Evolutionary conservation across 1,284 basidiomycete genomes (phyloP), one percentile per base, ranked within the genome.

Genomic region (Wolfiporia cocos): DNA sequence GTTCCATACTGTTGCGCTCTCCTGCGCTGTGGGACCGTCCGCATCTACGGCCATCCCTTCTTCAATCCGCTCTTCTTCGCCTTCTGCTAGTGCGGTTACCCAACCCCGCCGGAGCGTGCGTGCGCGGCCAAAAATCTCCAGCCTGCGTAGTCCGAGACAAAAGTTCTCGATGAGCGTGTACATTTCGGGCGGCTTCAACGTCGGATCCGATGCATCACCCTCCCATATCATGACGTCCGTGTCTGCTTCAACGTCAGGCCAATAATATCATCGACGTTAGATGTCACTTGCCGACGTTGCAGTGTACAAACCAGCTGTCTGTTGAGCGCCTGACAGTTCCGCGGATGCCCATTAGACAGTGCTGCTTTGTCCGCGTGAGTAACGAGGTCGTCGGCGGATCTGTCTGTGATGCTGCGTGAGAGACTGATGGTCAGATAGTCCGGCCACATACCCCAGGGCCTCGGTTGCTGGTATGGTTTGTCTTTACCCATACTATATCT

Each of bases 141-240:
- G 76, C 1, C 95, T 80, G 6, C 95, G 84, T 0, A 88, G 79
- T 10, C 95, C 95, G 42, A 96, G 84, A 59, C 95, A 98, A 62
- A 99, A 99, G 65, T 96, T 97, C 64, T 99, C 95, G 56, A 98
- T 88, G 23, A 98, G 74, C 9, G 85, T 85, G 67, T 97, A 94
- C 68, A 95, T 88, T 60, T 99, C 95, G 15, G 92, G 90, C 1
- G 95, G 95, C 66, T 96, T 91, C 45, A 81, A 72, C 10, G 79
- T 81, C 3, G 87, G 83, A 63, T 93, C 90, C 0, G 73, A 63
- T 39, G 81, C 64, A 54, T 92, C 88, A 24, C 87, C 87, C 66
- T 91, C 87, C 92, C 93, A 98, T 14, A 99, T 81, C 49, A 98
- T 86, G 4, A 98, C 91, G 63, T 99, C 95, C 22, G 94, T 98